A percentile compares a stretch with the other conserved stretches of the same genome.
These are phyloP conservation scores for Heterobasidion occidentale DNA, from an alignment of 1,284 basidiomycete species.

Conservation along the genomic window DNA sequence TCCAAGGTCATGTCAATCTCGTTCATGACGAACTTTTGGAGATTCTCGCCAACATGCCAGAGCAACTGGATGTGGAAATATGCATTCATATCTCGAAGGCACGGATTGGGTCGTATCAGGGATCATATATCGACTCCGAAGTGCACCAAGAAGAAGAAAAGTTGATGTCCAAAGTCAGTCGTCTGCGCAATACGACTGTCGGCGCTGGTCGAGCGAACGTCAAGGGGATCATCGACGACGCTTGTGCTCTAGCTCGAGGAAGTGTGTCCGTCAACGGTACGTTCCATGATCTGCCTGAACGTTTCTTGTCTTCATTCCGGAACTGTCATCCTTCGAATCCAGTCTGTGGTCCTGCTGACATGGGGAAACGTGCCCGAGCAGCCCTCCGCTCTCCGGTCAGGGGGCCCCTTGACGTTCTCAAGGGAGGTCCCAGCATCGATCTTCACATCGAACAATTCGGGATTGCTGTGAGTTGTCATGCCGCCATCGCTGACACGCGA, in stretches of 20 bases:
- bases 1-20: constrained; percentile 23
- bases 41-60: constrained; percentile 15
- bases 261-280: constrained; percentile 24
- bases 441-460: constrained; percentile 42
- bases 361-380: constrained; percentile 29
- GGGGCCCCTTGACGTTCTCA: constrained; percentile 24
- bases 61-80: constrained; percentile 21
- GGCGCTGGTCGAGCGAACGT: constrained; percentile 21
- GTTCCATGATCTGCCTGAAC: constrained; percentile 6
- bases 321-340: background rate
- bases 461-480: constrained; percentile 18
- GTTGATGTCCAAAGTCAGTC: constrained; percentile 18
- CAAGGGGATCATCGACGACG: constrained; percentile 13
- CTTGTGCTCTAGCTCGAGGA: constrained; percentile 15
- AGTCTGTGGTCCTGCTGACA: constrained; percentile 41
- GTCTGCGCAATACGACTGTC: constrained; percentile 9
- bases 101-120: constrained; percentile 8
- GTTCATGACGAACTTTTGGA: constrained; percentile 22
- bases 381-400: constrained; percentile 30
- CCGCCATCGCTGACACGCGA: no score
- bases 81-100: constrained; percentile 23
- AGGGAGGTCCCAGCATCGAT: constrained; percentile 33
- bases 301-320: background rate
- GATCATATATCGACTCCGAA: constrained; percentile 5
- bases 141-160: constrained; percentile 1